phyloP scores from a whole-genome alignment of 176 grass and related monocot species.

The Raddia distichophylla region DNA sequence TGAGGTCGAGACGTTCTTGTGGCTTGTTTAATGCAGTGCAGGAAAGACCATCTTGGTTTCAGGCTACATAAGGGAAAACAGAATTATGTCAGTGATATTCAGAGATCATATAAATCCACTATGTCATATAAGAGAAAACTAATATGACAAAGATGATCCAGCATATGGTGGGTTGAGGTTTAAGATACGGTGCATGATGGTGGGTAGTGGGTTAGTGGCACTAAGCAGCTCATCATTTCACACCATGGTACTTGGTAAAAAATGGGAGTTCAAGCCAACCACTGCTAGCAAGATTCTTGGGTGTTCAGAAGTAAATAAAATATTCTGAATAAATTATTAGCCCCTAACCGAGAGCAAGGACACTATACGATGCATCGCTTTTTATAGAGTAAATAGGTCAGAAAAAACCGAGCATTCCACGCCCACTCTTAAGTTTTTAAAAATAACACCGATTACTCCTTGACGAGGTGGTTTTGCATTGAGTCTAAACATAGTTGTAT shows the following conservation, averaged over 20 bases:
- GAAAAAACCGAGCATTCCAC: too few relatives aligned
- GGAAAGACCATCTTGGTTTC: slow-evolving; percentile 80
- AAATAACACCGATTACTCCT: too few relatives aligned
- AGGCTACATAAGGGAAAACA: slow-evolving; percentile 43
- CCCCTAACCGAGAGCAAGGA: neutral
- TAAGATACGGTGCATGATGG: neutral
- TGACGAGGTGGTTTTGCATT: too few relatives aligned
- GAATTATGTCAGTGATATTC: neutral
- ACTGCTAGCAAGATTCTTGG: neutral
- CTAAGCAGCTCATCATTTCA: neutral
- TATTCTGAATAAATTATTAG: neutral
- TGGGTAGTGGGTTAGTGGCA: too few relatives aligned
- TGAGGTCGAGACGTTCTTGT: slow-evolving; percentile 70
- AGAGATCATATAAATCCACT: neutral
- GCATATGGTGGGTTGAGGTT: neutral
- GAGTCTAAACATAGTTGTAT: too few relatives aligned
- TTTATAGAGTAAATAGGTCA: too few relatives aligned
- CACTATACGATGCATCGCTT: too few relatives aligned
- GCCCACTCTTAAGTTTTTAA: too few relatives aligned
- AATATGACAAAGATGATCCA: neutral
- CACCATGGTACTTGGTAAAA: neutral
- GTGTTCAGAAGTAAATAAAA: neutral
- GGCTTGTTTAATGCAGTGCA: slow-evolving; percentile 74
- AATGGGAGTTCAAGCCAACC: neutral
- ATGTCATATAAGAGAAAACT: neutral